These are phyloP conservation scores for Lasiodiplodia hormozganensis DNA, from an alignment of 2,329 filamentous ascomycete species.

Conservation along the genomic window DNA sequence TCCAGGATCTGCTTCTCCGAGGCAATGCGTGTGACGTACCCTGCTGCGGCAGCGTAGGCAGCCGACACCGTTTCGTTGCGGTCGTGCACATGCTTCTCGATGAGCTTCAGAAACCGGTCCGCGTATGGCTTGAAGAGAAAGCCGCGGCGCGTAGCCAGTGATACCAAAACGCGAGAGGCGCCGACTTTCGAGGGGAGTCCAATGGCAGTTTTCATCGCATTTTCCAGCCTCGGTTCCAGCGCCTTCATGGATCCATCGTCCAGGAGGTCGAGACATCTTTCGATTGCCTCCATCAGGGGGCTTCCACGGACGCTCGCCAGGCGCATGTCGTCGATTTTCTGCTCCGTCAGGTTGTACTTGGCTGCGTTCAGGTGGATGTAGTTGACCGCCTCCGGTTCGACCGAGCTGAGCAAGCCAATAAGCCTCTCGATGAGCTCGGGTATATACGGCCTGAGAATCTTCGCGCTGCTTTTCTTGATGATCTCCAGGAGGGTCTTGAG, in stretches of 20 bases:
- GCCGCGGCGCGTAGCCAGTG: slow-evolving; percentile 80
- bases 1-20: slow-evolving; percentile 64
- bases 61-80: slow-evolving; percentile 93
- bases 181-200: slow-evolving; percentile 95
- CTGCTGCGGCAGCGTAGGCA: slow-evolving; percentile 84
- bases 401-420: slow-evolving; percentile 80
- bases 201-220: slow-evolving; percentile 82
- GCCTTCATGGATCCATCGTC: slow-evolving; percentile 79
- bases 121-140: slow-evolving; percentile 78
- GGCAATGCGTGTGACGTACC: slow-evolving; percentile 78
- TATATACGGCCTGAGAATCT: slow-evolving; percentile 78
- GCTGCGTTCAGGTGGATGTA: slow-evolving; percentile 90
- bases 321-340: slow-evolving; percentile 88
- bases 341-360: slow-evolving; percentile 82
- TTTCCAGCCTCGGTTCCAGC: slow-evolving; percentile 75
- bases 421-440: slow-evolving; percentile 82
- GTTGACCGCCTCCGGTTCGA: slow-evolving; percentile 89
- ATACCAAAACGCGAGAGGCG: slow-evolving; percentile 83
- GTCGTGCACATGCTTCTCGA: slow-evolving; percentile 85
- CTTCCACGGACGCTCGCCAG: slow-evolving; percentile 82
- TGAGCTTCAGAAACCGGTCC: slow-evolving; percentile 74
- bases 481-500: slow-evolving; percentile 83
- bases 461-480: slow-evolving; percentile 83
- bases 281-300: slow-evolving; percentile 90
- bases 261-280: slow-evolving; percentile 83